phyloP scores from a whole-genome alignment of 2,329 filamentous ascomycete species.

The Diaporthe australafricana region DNA sequence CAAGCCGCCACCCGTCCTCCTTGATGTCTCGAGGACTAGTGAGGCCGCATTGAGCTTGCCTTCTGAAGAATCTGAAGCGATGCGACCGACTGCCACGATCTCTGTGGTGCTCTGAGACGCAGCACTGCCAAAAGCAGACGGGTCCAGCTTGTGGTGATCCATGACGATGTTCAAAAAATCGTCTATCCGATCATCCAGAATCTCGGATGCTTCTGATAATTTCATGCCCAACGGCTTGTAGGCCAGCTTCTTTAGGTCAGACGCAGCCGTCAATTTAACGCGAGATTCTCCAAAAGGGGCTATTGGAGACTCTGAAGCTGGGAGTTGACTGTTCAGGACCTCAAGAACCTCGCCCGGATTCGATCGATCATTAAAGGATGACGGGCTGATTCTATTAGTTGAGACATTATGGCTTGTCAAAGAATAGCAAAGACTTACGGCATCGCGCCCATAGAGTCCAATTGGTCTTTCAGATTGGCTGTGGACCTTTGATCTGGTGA shows the following conservation, averaged over 20 bases:
- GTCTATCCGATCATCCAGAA: conserved; percentile 95
- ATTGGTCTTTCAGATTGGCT: conserved; percentile 51
- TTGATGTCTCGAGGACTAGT: conserved; percentile 87
- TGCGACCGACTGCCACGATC: conserved; percentile 89
- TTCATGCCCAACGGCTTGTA: conserved; percentile 98
- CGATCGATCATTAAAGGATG: conserved; percentile 79
- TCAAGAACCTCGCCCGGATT: conserved; percentile 88
- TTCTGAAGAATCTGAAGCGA: conserved; percentile 88
- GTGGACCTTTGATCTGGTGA: conserved; percentile 58
- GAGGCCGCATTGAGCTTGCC: conserved; percentile 89
- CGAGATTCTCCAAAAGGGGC: conserved; percentile 80
- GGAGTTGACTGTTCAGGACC: conserved; percentile 81
- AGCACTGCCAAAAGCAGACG: conserved; percentile 87
- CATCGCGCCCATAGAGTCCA: conserved; percentile 51
- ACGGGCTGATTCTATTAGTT: conserved; percentile 52
- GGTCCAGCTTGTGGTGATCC: conserved; percentile 79
- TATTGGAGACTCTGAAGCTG: conserved; percentile 74
- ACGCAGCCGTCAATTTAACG: conserved; percentile 86
- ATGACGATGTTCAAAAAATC: conserved; percentile 83
- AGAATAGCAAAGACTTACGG: conserved; percentile 47
- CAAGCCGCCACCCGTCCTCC: conserved; percentile 83
- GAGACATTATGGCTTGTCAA: background rate
- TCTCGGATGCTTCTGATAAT: conserved; percentile 89
- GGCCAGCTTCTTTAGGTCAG: conserved; percentile 88
- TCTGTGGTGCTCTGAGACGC: conserved; percentile 86